Percentiles rank a stretch among this genome's conserved stretches.
phyloP scores from a whole-genome alignment of 768 basidiomycete species.

The Grammothele lineata region DNA sequence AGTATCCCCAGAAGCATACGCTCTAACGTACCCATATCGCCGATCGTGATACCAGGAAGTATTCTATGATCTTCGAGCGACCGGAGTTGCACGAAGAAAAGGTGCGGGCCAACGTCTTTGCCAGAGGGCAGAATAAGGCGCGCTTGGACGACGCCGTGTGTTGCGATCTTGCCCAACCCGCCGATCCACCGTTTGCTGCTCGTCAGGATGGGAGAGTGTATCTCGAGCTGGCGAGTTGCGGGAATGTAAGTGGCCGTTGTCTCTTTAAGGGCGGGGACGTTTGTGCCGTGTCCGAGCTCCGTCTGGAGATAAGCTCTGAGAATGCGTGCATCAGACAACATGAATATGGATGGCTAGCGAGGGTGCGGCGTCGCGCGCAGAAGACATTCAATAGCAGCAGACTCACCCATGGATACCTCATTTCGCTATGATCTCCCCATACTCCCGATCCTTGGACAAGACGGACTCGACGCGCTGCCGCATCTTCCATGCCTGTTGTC shows the following conservation, averaged over 20 bases:
- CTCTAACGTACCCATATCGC: slow-evolving; percentile 63
- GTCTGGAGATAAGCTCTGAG: slow-evolving; percentile 75
- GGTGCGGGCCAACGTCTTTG: slow-evolving; percentile 62
- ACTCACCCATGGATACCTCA: slow-evolving; percentile 54
- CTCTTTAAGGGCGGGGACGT: slow-evolving; percentile 65
- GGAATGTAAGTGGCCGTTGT: slow-evolving; percentile 77
- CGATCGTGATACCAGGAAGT: slow-evolving; percentile 57
- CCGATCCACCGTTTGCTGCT: slow-evolving; percentile 86
- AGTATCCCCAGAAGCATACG: no score
- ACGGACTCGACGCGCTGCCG: slow-evolving; percentile 42
- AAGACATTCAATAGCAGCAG: no score
- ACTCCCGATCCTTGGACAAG: slow-evolving; percentile 51
- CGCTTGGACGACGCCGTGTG: slow-evolving; percentile 74
- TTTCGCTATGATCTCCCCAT: slow-evolving; percentile 42
- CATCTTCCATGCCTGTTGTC: no score
- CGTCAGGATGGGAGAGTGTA: slow-evolving; percentile 70
- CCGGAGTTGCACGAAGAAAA: slow-evolving; percentile 72
- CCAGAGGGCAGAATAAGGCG: slow-evolving; percentile 62
- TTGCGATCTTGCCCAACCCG: slow-evolving; percentile 64
- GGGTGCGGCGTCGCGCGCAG: neutral
- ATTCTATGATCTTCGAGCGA: slow-evolving; percentile 56
- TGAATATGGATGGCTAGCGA: neutral
- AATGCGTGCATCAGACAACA: neutral
- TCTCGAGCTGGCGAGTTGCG: slow-evolving; percentile 62
- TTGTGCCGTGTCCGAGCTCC: slow-evolving; percentile 75